Percentiles rank a stretch among this genome's conserved stretches.
phyloP scores from a whole-genome alignment of 148 eudicot genomes.

The Amaranthus cruentus region DNA sequence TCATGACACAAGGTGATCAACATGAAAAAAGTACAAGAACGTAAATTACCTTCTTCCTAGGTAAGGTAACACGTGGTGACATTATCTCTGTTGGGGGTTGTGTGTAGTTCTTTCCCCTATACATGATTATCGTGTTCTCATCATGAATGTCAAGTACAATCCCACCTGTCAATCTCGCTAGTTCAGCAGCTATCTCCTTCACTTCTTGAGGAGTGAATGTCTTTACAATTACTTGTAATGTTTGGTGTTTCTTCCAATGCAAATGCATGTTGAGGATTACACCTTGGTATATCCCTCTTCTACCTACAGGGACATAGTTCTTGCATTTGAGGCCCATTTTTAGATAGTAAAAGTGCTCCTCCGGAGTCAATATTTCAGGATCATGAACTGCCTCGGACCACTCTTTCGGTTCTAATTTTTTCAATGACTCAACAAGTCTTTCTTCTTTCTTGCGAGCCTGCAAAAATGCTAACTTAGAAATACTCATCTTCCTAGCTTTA shows the following conservation, averaged over 20 bases:
- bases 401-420: constrained; percentile 85
- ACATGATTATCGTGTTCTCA: constrained; percentile 81
- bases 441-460: constrained; percentile 89
- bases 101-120: constrained; percentile 90
- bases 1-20: constrained; percentile 2
- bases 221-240: constrained; percentile 78
- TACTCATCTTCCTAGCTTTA: too few species aligned
- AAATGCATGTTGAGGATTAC: constrained; percentile 95
- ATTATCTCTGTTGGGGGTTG: constrained; percentile 98
- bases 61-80: constrained; percentile 80
- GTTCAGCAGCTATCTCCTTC: constrained; percentile 82
- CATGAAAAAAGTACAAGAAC: not conserved
- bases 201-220: constrained; percentile 84
- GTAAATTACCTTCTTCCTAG: constrained; percentile 78
- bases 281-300: constrained; percentile 91
- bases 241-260: constrained; percentile 99
- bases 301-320: constrained; percentile 89
- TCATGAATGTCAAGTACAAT: constrained; percentile 90
- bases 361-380: constrained; percentile 96
- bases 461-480: constrained; percentile 15
- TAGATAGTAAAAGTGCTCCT: constrained; percentile 89
- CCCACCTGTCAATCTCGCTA: constrained; percentile 87
- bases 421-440: constrained; percentile 58
- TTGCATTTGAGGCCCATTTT: constrained; percentile 89
- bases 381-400: constrained; percentile 79